Evolutionary conservation across 176 grass and related monocot genomes (phyloP).

Genomic region (Bothriochloa decipiens): DNA sequence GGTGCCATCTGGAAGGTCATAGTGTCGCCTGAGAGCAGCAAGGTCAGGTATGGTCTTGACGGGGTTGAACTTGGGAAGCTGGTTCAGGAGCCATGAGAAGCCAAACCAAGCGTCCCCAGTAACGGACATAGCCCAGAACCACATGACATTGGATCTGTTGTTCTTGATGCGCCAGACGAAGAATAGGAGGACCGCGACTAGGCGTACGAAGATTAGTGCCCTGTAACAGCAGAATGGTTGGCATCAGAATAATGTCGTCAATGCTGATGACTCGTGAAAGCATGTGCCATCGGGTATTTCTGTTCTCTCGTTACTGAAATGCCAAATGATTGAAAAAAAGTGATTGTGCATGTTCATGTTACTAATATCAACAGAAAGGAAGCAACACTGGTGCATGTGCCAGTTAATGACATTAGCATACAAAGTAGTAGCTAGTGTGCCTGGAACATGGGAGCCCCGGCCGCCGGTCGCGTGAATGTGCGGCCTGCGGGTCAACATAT

Average conservation of each 20-base stretch:
- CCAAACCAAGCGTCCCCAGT: conserved; percentile 36
- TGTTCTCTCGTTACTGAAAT: neutral
- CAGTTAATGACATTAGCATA: neutral
- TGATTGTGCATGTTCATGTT: neutral
- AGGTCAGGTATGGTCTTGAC: conserved; percentile 39
- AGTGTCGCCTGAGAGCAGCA: neutral
- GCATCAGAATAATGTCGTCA: neutral
- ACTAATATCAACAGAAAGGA: neutral
- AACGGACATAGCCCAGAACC: conserved; percentile 38
- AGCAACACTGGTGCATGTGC: neutral
- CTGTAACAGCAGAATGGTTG: neutral
- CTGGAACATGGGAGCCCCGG: neutral
- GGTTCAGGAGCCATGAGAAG: conserved; percentile 45
- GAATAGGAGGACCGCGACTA: conserved; percentile 22
- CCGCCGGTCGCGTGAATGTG: neutral
- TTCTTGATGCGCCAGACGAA: conserved; percentile 40
- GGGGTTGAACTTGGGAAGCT: conserved; percentile 33
- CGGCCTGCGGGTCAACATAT: neutral
- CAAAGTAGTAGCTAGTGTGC: neutral
- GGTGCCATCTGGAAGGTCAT: neutral
- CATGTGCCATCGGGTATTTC: neutral
- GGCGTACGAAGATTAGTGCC: conserved; percentile 24
- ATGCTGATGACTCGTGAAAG: neutral
- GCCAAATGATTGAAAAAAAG: neutral
- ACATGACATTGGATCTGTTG: conserved; percentile 7